phyloP scores from a whole-genome alignment of 176 grass and related monocot genomes.

The Chloris gayana region DNA sequence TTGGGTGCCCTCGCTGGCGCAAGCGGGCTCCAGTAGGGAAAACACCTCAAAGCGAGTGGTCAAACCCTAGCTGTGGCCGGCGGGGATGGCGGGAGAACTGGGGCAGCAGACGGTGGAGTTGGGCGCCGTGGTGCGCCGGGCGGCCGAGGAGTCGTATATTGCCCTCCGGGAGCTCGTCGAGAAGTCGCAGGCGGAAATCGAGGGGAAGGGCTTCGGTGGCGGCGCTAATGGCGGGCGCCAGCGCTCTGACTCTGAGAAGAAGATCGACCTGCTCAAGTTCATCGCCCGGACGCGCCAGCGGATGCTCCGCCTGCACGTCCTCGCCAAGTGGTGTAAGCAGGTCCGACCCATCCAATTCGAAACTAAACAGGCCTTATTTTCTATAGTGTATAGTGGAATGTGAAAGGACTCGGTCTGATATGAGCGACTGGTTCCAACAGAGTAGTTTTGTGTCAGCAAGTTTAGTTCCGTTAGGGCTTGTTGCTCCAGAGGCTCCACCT shows the following conservation, averaged over 20 bases:
- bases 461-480: background rate
- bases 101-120: conserved; percentile 93
- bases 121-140: conserved; percentile 74
- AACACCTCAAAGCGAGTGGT: background rate
- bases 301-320: conserved; percentile 97
- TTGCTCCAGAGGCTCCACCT: background rate
- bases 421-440: background rate
- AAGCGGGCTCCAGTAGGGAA: background rate
- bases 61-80: conserved; percentile 53
- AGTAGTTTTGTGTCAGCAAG: background rate
- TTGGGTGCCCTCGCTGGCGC: background rate
- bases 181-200: conserved; percentile 64
- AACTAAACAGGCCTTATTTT: background rate
- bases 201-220: conserved; percentile 34
- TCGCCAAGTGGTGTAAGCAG: conserved; percentile 99
- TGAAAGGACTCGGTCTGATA: background rate
- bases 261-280: conserved; percentile 99
- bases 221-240: conserved; percentile 43
- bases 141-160: conserved; percentile 92
- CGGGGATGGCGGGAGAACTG: conserved; percentile 66
- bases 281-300: conserved; percentile 88
- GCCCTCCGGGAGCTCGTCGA: conserved; percentile 92
- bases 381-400: background rate
- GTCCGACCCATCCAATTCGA: conserved; percentile 34
- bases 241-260: conserved; percentile 94